A percentile compares a stretch with the other conserved stretches of the same genome.
phyloP scores from a whole-genome alignment of 345 rosid genomes.

The Turritis glabra region DNA sequence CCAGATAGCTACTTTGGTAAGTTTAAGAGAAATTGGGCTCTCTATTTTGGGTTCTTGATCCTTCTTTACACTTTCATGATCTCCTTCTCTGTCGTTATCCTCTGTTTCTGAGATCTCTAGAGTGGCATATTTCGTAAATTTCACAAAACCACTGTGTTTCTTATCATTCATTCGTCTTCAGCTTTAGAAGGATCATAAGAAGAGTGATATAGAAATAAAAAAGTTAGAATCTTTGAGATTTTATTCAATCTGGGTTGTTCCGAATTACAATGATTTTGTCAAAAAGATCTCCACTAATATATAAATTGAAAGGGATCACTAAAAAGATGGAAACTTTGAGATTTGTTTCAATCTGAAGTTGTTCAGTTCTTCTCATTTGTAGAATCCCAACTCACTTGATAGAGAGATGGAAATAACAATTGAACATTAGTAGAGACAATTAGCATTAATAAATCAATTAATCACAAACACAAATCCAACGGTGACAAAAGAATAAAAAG shows the following conservation, averaged over 20 bases:
- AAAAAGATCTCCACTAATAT: background rate
- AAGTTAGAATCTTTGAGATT: slow-evolving; percentile 12
- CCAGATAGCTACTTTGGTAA: slow-evolving; percentile 89
- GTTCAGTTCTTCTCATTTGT: background rate
- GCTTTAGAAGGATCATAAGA: background rate
- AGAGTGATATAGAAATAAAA: background rate
- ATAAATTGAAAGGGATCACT: background rate
- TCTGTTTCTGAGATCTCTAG: slow-evolving; percentile 56
- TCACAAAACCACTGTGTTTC: background rate
- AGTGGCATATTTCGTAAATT: slow-evolving; percentile 9
- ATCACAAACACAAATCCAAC: slow-evolving; percentile 27
- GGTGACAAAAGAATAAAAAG: background rate
- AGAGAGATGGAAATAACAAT: background rate
- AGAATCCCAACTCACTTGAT: background rate
- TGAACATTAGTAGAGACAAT: background rate
- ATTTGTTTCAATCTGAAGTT: background rate
- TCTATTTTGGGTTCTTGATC: slow-evolving; percentile 88
- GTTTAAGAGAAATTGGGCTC: slow-evolving; percentile 97
- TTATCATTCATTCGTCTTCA: slow-evolving; percentile 9
- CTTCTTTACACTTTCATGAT: slow-evolving; percentile 80
- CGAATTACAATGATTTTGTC: background rate
- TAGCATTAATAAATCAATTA: slow-evolving; percentile 27
- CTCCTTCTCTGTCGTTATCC: slow-evolving; percentile 75
- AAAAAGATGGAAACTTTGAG: background rate
- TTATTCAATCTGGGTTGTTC: slow-evolving; percentile 15